Percentiles rank a stretch among this genome's conserved stretches.
phyloP scores from a whole-genome alignment of 1,284 basidiomycete species.

The Fomitopsis schrenkii region DNA sequence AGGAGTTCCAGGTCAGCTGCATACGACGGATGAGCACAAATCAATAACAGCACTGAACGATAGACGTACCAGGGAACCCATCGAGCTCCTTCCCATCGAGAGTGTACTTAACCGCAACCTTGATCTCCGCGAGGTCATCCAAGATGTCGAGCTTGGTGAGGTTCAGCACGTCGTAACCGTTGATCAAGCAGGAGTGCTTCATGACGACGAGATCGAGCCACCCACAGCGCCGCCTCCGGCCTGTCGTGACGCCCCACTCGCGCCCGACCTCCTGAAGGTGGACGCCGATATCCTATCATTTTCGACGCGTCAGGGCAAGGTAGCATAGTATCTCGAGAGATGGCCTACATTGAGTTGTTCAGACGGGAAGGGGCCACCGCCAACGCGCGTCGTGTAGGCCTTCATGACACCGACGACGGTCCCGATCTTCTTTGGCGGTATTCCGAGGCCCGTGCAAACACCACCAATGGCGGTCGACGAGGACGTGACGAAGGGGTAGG shows the following conservation, averaged over 20 bases:
- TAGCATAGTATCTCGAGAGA: neutral
- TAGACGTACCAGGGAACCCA: constrained; percentile 80
- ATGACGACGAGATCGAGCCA: constrained; percentile 98
- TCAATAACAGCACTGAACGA: no score
- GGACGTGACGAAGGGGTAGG: constrained; percentile 96
- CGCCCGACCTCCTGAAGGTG: constrained; percentile 93
- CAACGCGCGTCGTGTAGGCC: constrained; percentile 97
- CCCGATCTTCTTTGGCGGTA: constrained; percentile 87
- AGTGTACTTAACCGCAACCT: constrained; percentile 82
- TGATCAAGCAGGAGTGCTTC: constrained; percentile 90
- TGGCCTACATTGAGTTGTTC: constrained; percentile 83
- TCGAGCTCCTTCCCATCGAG: constrained; percentile 75
- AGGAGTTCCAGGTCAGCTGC: constrained; percentile 84
- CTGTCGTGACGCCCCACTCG: constrained; percentile 92
- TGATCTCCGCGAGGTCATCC: constrained; percentile 85
- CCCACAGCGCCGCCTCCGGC: constrained; percentile 88
- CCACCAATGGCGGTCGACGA: constrained; percentile 92
- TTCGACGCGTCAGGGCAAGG: constrained; percentile 23
- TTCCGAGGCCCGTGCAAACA: constrained; percentile 93
- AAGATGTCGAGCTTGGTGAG: constrained; percentile 96
- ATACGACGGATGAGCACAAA: neutral
- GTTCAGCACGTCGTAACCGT: constrained; percentile 93
- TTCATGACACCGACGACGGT: constrained; percentile 91
- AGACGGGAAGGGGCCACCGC: constrained; percentile 96
- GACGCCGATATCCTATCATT: constrained; percentile 60